Evolutionary conservation across 1,284 basidiomycete genomes (phyloP), one percentile per base, ranked within the genome.

Genomic region (Leucocoprinus gongylophorus): DNA sequence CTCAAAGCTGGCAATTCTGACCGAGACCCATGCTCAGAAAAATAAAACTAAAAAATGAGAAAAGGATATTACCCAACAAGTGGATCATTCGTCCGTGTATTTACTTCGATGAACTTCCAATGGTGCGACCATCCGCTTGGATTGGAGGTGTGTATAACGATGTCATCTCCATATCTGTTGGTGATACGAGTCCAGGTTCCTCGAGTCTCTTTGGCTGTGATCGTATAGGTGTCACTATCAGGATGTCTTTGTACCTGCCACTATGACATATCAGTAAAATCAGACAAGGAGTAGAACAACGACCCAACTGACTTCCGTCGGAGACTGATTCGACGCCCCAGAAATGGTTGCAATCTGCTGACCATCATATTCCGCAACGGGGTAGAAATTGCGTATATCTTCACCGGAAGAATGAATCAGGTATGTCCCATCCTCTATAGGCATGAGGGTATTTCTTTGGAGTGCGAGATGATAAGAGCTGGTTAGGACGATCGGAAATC

Each of bases 191-290:
- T 26, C 49, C 49, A 50, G 28, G 28, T 44, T 7, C 41, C 42
- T 50, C 43, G 49, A 20, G 39, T 29, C 15, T 33, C 49, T 20
- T 38, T 45, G 17, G 41, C 42, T 15, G 49, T 45, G 35, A 50
- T 30, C 18, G 49, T 50, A 18, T 45, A 50, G 32, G 49, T 50
- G 10, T 38, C 38, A 23, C 49, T 50, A 10, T 17, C 38, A 13
- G 49, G 35, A 29, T 50, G 41, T 18, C 35, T 28, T 30, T 50
- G 30, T 20, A 50, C 49, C 21, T 30, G 49, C 49, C 49, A 50
- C 49, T 50, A 26, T 12, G 13, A 21, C 13, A 7, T n/a, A 43
- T 43, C 5, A 50, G 32, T 20, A 50, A 43, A 37, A 29, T 32
- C 32, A 49, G 37, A 48, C n/a, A 46, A 38, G n/a, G 17, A 12